Evolutionary conservation across 441 rosid species (phyloP).

Genomic region (Syzygium syzygioides): DNA sequence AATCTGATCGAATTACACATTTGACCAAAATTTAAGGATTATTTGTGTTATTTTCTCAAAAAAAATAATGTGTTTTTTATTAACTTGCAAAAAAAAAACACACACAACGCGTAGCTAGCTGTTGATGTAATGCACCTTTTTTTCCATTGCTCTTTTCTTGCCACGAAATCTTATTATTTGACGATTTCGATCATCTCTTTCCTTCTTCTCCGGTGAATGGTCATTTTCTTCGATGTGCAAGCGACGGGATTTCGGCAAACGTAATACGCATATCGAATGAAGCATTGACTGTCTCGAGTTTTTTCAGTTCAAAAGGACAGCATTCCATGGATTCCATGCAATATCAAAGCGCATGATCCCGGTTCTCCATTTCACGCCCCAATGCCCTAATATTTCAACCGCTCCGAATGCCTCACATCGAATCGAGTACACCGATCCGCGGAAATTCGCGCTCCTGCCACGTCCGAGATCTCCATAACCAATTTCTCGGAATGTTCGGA

Average conservation of each 20-base stretch:
- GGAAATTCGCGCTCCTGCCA: accelerated
- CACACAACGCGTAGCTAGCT: too few relatives aligned
- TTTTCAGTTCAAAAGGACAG: accelerated
- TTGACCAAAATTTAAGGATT: too few relatives aligned
- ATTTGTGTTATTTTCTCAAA: too few relatives aligned
- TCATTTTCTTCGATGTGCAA: background rate
- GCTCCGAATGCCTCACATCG: background rate
- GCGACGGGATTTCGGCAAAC: background rate
- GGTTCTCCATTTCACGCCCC: background rate
- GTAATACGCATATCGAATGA: background rate
- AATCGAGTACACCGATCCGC: accelerated
- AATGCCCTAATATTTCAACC: background rate
- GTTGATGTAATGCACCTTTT: background rate
- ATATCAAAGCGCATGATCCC: background rate
- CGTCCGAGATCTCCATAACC: background rate
- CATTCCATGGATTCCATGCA: background rate
- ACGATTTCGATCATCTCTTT: background rate
- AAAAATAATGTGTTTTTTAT: too few relatives aligned
- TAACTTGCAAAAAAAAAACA: too few relatives aligned
- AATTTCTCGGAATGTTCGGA: background rate
- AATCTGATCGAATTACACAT: too few relatives aligned
- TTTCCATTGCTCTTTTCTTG: background rate
- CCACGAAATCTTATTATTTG: background rate
- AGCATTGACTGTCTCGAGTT: accelerated
- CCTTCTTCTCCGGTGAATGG: background rate